Evolutionary conservation across 306 rosid genomes (phyloP).

Genomic region (Myrica gale): DNA sequence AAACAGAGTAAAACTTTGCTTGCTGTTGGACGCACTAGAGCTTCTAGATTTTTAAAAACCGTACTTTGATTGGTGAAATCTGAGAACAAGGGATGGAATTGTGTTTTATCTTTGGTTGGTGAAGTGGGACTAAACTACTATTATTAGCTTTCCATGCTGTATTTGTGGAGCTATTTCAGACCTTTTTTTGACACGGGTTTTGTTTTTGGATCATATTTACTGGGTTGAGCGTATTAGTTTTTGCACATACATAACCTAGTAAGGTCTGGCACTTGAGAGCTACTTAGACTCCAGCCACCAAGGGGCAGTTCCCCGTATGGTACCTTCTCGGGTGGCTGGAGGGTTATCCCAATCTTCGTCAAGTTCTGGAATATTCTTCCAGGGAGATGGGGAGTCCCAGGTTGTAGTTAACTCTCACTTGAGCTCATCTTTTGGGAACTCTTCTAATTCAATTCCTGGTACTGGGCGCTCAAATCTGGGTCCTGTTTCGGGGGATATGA

Average conservation of each 20-base stretch:
- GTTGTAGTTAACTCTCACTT: conserved; percentile 78
- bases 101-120: conserved; percentile 11
- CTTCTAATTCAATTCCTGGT: conserved; percentile 73
- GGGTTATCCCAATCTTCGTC: conserved; percentile 89
- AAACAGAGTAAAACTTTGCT: conserved; percentile 29
- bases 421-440: conserved; percentile 77
- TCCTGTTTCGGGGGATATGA: conserved; percentile 89
- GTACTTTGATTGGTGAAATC: conserved; percentile 26
- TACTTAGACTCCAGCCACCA: conserved; percentile 69
- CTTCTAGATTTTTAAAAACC: conserved; percentile 22
- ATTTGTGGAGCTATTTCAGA: conserved; percentile 18
- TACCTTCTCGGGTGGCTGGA: conserved; percentile 89
- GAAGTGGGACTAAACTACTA: conserved; percentile 20
- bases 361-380: conserved; percentile 96
- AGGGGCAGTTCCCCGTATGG: conserved; percentile 78
- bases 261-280: conserved; percentile 78
- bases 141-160: conserved; percentile 21
- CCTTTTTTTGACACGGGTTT: conserved; percentile 25
- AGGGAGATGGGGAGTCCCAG: conserved; percentile 88
- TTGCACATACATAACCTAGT: conserved; percentile 23
- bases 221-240: conserved; percentile 32
- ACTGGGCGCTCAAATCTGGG: conserved; percentile 74
- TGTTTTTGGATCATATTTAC: conserved; percentile 34
- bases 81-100: conserved; percentile 14
- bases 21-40: conserved; percentile 28